Conservation (phyloP, 306 rosid species). For the Sicyos baderoa region DNA sequence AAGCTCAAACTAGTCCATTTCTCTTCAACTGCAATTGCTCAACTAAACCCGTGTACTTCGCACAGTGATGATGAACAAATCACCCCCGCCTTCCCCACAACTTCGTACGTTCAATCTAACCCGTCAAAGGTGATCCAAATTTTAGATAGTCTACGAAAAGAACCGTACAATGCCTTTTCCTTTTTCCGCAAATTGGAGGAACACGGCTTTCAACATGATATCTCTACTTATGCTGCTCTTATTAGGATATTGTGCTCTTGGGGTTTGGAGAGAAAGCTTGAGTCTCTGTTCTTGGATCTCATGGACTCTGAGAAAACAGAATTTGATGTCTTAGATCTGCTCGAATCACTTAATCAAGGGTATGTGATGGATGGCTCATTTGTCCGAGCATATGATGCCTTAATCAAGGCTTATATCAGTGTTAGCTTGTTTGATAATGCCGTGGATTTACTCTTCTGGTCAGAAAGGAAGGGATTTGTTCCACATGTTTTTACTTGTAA, state of each 20-base stretch:
- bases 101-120: constrained; percentile 4
- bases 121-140: constrained; percentile 32
- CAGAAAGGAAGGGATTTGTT: constrained; percentile 42
- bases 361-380: constrained; percentile 24
- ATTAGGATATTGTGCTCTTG: constrained; percentile 50
- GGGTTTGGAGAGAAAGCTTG: constrained; percentile 42
- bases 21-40: constrained; percentile 16
- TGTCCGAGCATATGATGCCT: constrained; percentile 39
- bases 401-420: constrained; percentile 55
- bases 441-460: constrained; percentile 42
- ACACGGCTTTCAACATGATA: constrained; percentile 36
- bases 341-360: constrained; percentile 33
- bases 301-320: constrained; percentile 29
- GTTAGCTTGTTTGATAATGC: constrained; percentile 62
- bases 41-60: neutral
- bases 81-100: neutral
- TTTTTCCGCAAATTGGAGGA: constrained; percentile 36
- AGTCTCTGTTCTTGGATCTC: constrained; percentile 48
- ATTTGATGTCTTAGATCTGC: constrained; percentile 35
- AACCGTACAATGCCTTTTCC: constrained; percentile 48
- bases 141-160: constrained; percentile 24
- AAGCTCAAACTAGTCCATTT: constrained; percentile 8
- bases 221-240: constrained; percentile 41
- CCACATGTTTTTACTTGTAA: constrained; percentile 52
- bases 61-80: constrained; percentile 14